Evolutionary conservation across 352 stramenopile genomes (phyloP), one percentile per base, ranked within the genome.

Genomic region (Phytophthora quininea): DNA sequence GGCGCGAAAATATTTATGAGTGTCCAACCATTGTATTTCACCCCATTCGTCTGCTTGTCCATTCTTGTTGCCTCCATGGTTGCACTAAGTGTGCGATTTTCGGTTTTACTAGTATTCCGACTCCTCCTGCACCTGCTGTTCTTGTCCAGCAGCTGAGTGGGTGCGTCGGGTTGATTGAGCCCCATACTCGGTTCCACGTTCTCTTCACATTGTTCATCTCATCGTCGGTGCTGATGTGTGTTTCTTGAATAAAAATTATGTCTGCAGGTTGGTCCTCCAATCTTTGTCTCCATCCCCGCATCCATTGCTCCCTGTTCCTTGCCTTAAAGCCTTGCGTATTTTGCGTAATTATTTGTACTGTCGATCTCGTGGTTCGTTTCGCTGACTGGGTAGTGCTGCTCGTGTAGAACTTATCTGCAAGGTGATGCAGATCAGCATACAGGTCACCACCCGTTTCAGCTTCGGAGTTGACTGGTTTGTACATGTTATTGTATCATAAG

Each of bases 201-300:
- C 1, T 7, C 3, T 12, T 48, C n/a, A 52, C 31, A 12, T 62
- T 8, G 9, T 47, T 11, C 2, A 45, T 24, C 3, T 62, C 55
- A n/a, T 33, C 12, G 2, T 9, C 15, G 14, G 45, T 54, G 31
- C 35, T 40, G 24, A 48, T 35, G 32, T 62, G 55, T 52, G 55
- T 62, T 29, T 53, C 43, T 54, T 62, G 55, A 30, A 62, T 43
- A 54, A 62, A 54, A 46, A 62, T 48, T 32, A 62, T 62, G 32
- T 62, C 55, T 38, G 55, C 53, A 12, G 37, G 40, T 11, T 40
- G 6, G 6, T 40, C 35, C 35, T 40, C 35, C 10, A 40, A 11
- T 2, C 27, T 19, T 14, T 50, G 52, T 58, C 49, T 58, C 52
- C 52, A 58, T 4, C 1, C 52, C 14, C 52, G 52, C 8, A 51